These are phyloP conservation scores for Goffeauzyma gilvescens DNA, from an alignment of 768 basidiomycete genomes.

Conservation along the genomic window DNA sequence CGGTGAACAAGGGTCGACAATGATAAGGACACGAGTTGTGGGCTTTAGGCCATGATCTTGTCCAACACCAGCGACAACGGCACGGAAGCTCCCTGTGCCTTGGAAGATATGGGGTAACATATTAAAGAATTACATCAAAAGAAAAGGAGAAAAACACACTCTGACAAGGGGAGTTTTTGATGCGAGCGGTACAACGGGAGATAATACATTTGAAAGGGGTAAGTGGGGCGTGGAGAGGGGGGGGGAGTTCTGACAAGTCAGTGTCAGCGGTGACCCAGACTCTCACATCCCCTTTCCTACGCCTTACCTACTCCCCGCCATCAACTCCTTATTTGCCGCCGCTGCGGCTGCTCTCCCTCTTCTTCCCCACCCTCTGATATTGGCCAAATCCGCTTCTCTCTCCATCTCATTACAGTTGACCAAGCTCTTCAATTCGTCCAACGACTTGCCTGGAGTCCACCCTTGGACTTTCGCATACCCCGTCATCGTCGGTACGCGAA, in stretches of 20 bases:
- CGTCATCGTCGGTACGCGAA: conserved; percentile 6
- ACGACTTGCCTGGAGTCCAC: conserved; percentile 8
- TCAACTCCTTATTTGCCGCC: too few species aligned
- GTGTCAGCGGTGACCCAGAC: not conserved
- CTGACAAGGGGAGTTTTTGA: too few species aligned
- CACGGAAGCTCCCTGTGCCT: too few species aligned
- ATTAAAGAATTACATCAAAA: too few species aligned
- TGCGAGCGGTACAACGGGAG: not conserved
- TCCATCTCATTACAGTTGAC: conserved; percentile 9
- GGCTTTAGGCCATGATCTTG: too few species aligned
- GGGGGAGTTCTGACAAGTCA: not conserved
- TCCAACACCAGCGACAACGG: too few species aligned
- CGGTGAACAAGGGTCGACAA: not conserved
- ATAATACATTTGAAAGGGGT: not conserved
- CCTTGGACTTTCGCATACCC: conserved; percentile 11
- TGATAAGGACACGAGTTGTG: too few species aligned
- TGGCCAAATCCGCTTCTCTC: conserved; percentile 10
- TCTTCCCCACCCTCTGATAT: conserved; percentile 10
- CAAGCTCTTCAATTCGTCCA: conserved; percentile 9
- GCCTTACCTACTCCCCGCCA: conserved; percentile 1
- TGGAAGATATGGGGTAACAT: too few species aligned
- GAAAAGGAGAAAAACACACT: too few species aligned
- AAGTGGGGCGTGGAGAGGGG: not conserved
- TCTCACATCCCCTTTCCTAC: not conserved
- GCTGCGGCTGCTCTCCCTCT: conserved; percentile 6